Percentiles rank a stretch among this genome's conserved stretches.
Conservation (phyloP, 164 flowering plant genomes). For the Berberis vulgaris region DNA sequence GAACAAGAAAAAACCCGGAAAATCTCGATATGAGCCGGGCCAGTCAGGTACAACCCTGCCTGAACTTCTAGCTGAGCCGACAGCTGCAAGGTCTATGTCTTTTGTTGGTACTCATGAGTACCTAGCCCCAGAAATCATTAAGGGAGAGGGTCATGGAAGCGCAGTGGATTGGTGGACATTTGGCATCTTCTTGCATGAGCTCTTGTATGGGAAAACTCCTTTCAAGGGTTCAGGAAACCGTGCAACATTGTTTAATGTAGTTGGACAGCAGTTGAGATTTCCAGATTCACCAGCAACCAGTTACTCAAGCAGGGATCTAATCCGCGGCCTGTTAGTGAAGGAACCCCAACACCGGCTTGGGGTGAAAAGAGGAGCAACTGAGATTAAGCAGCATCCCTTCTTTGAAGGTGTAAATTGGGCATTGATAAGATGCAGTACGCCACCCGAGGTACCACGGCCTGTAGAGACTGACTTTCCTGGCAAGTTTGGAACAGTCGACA, state of each 20-base stretch:
- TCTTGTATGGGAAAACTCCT: constrained; percentile 74
- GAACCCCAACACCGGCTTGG: constrained; percentile 65
- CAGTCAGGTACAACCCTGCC: constrained; percentile 28
- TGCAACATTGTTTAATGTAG: constrained; percentile 53
- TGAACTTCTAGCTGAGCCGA: constrained; percentile 62
- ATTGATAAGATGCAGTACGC: constrained; percentile 48
- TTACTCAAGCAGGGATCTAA: constrained; percentile 45
- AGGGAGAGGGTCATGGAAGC: constrained; percentile 81
- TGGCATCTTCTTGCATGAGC: constrained; percentile 63
- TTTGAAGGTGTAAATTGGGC: constrained; percentile 83
- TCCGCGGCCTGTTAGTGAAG: constrained; percentile 44
- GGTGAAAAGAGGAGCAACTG: constrained; percentile 60
- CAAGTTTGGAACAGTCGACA: constrained; percentile 17
- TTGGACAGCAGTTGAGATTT: constrained; percentile 55
- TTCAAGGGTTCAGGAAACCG: constrained; percentile 66
- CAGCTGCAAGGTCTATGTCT: constrained; percentile 69
- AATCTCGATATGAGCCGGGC: constrained; percentile 37
- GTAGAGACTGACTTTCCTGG: constrained; percentile 19
- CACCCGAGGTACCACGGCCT: constrained; percentile 47
- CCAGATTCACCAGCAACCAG: constrained; percentile 49
- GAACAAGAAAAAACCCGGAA: constrained; percentile 49
- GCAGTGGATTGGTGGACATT: constrained; percentile 92
- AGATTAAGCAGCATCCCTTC: constrained; percentile 66
- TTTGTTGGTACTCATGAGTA: constrained; percentile 84
- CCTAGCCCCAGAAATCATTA: constrained; percentile 71